Percentiles rank a stretch among this genome's conserved stretches.
These are phyloP conservation scores for Chalciporus pseudorubinellus DNA, from an alignment of 768 basidiomycete genomes.

Conservation along the genomic window DNA sequence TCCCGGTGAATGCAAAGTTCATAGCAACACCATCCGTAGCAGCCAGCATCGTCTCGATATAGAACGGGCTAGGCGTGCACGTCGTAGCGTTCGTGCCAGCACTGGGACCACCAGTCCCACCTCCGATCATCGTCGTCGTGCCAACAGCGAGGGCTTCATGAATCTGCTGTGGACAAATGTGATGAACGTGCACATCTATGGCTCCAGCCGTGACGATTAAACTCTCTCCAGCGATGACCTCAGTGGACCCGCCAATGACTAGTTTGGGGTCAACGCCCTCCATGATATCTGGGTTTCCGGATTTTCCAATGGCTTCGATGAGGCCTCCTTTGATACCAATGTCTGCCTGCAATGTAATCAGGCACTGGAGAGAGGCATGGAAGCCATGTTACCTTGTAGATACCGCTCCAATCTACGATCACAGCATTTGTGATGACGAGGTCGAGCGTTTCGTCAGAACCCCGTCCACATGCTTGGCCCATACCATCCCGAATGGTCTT, in stretches of 20 bases:
- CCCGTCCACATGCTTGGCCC: slow-evolving; percentile 83
- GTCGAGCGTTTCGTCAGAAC: slow-evolving; percentile 71
- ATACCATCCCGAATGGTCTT: slow-evolving; percentile 96
- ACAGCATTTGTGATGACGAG: slow-evolving; percentile 94
- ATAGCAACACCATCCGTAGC: slow-evolving; percentile 89
- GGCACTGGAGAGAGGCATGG: not conserved
- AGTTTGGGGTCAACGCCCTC: slow-evolving; percentile 68
- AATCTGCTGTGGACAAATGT: slow-evolving; percentile 92
- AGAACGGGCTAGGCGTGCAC: slow-evolving; percentile 88
- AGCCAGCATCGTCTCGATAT: slow-evolving; percentile 86
- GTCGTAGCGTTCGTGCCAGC: slow-evolving; percentile 89
- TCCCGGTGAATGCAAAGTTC: slow-evolving; percentile 95
- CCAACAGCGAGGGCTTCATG: slow-evolving; percentile 80
- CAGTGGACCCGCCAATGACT: slow-evolving; percentile 86
- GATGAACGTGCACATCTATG: slow-evolving; percentile 90
- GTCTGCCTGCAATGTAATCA: slow-evolving; percentile 64
- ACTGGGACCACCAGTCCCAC: slow-evolving; percentile 93
- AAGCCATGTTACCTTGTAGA: slow-evolving; percentile 69
- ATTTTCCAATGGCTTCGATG: slow-evolving; percentile 92
- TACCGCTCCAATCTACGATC: slow-evolving; percentile 92
- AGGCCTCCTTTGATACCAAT: slow-evolving; percentile 84
- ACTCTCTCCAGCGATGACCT: slow-evolving; percentile 94
- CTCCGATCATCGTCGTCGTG: slow-evolving; percentile 93
- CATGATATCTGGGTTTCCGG: slow-evolving; percentile 96
- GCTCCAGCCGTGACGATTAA: slow-evolving; percentile 92